Conservation (phyloP, 108 stramenopile genomes). For the Skeletonema tropicum region DNA sequence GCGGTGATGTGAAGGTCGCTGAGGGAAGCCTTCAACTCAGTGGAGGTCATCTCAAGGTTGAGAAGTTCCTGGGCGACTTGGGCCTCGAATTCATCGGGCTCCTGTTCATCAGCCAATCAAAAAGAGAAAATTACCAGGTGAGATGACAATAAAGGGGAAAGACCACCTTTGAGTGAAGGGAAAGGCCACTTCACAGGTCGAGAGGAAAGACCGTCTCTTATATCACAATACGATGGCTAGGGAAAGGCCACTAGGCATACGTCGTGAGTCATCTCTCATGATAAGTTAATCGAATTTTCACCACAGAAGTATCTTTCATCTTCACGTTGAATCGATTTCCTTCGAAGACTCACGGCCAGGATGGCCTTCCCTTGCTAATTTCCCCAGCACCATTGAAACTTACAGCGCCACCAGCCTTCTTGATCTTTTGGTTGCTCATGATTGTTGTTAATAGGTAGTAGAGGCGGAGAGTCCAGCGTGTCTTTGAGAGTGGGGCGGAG, state of each 20-base stretch:
- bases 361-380: slow-evolving; percentile 15
- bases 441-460: neutral
- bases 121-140: slow-evolving; percentile 7
- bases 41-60: slow-evolving; percentile 94
- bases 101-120: slow-evolving; percentile 43
- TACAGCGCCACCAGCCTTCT: slow-evolving; percentile 49
- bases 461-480: slow-evolving; percentile 5
- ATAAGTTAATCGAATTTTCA: slow-evolving; percentile 5
- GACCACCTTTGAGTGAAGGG: slow-evolving; percentile 43
- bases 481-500: neutral
- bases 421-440: slow-evolving; percentile 60
- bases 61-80: slow-evolving; percentile 96
- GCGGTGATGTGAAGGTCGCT: slow-evolving; percentile 96
- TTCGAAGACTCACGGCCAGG: slow-evolving; percentile 17
- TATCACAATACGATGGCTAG: slow-evolving; percentile 33
- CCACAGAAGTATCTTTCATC: neutral
- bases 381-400: slow-evolving; percentile 9
- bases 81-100: slow-evolving; percentile 97
- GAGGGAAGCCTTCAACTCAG: slow-evolving; percentile 88
- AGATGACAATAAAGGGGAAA: slow-evolving; percentile 49
- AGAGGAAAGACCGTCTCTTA: slow-evolving; percentile 45
- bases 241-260: slow-evolving; percentile 46
- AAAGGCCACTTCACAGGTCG: slow-evolving; percentile 18
- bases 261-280: slow-evolving; percentile 45
- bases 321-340: slow-evolving; percentile 1